Evolutionary conservation across 352 stramenopile genomes (phyloP).

Genomic region (Phytophthora chlamydospora): DNA sequence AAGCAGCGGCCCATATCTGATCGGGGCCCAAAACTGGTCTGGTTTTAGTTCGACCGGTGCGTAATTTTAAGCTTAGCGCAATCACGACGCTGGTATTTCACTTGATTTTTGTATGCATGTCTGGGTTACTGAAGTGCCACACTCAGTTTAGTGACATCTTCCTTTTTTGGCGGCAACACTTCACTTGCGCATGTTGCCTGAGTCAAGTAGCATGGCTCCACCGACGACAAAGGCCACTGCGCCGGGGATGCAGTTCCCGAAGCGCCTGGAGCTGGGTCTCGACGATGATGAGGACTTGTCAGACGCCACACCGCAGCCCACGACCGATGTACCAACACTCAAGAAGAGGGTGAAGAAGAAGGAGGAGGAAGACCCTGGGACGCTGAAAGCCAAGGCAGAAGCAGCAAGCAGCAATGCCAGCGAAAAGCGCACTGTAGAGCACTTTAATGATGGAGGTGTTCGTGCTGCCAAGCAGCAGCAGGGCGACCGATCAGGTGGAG

Average conservation of each 20-base stretch:
- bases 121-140: too few species aligned
- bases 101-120: too few species aligned
- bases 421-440: background rate
- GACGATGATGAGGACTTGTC: conserved; percentile 20
- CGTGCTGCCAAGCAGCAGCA: background rate
- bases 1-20: too few species aligned
- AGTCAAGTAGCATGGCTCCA: background rate
- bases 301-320: conserved; percentile 16
- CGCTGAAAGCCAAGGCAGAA: background rate
- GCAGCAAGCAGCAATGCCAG: background rate
- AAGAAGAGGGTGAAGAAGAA: conserved; percentile 2
- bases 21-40: too few species aligned
- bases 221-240: background rate
- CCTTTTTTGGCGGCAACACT: too few species aligned
- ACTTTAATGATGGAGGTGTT: too few species aligned
- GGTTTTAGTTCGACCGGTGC: too few species aligned
- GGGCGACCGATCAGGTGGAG: background rate
- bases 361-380: background rate
- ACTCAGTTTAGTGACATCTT: too few species aligned
- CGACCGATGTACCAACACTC: background rate
- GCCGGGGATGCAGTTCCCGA: background rate
- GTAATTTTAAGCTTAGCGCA: too few species aligned
- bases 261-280: background rate
- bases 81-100: too few species aligned
- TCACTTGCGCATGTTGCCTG: too few species aligned